Percentiles rank a stretch among this genome's conserved stretches.
Conservation (phyloP, 306 rosid genomes). For the Vicia sativa region DNA sequence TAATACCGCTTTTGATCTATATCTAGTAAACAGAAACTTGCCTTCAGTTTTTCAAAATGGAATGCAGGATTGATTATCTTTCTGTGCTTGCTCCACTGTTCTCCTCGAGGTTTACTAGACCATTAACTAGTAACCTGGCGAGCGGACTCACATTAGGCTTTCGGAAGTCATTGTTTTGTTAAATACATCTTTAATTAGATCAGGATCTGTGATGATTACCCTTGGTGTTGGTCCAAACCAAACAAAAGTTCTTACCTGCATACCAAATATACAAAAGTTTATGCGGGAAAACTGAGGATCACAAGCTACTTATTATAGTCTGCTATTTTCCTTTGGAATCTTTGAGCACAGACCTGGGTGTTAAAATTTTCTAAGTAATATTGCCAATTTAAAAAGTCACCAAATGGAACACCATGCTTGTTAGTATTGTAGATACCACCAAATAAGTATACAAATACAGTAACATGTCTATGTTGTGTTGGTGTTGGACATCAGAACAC, state of each 20-base stretch:
- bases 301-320: too few relatives aligned
- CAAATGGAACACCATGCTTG: too few relatives aligned
- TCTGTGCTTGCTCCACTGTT: conserved; percentile 59
- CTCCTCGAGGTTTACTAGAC: conserved; percentile 39
- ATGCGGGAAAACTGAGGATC: too few relatives aligned
- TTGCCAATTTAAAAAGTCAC: too few relatives aligned
- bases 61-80: conserved; percentile 63
- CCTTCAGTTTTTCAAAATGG: conserved; percentile 60
- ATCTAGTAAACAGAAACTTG: not conserved
- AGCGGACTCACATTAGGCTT: conserved; percentile 14
- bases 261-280: not conserved
- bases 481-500: too few relatives aligned
- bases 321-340: too few relatives aligned
- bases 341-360: too few relatives aligned
- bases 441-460: too few relatives aligned
- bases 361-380: too few relatives aligned
- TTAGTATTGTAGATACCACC: too few relatives aligned
- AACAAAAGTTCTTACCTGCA: conserved; percentile 31
- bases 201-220: conserved; percentile 46
- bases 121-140: conserved; percentile 24
- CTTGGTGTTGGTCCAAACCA: conserved; percentile 44
- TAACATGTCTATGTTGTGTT: too few relatives aligned
- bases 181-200: conserved; percentile 41
- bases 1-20: not conserved
- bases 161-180: conserved; percentile 38